These are phyloP conservation scores for Puccinia novopanici DNA, from an alignment of 1,284 basidiomycete species.

Conservation along the genomic window DNA sequence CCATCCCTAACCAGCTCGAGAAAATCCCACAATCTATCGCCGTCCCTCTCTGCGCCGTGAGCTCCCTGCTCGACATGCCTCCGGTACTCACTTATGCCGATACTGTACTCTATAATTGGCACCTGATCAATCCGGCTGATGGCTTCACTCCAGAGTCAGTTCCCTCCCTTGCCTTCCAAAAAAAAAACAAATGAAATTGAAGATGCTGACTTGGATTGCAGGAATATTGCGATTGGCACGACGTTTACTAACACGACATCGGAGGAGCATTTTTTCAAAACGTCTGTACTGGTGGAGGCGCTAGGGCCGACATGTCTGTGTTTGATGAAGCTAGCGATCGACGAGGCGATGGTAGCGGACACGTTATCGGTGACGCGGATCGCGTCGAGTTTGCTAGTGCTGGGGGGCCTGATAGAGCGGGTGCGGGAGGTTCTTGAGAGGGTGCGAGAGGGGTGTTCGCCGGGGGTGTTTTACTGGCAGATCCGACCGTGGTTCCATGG, in stretches of 20 bases:
- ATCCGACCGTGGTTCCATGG: constrained; percentile 93
- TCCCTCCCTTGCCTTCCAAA: background rate
- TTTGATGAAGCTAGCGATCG: constrained; percentile 83
- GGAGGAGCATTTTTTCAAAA: constrained; percentile 85
- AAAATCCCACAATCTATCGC: constrained; percentile 63
- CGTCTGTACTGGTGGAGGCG: constrained; percentile 85
- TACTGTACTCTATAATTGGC: constrained; percentile 91
- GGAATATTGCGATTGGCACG: constrained; percentile 69
- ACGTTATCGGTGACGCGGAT: constrained; percentile 73
- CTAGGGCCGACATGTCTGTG: constrained; percentile 81
- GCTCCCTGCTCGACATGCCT: constrained; percentile 75
- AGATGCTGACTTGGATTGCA: constrained; percentile 39
- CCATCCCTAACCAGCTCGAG: background rate
- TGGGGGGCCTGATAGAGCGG: constrained; percentile 71
- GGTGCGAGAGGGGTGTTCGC: constrained; percentile 74
- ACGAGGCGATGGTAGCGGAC: constrained; percentile 88
- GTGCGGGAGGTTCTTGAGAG: constrained; percentile 69
- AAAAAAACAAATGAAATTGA: too few species aligned
- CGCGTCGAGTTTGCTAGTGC: constrained; percentile 69
- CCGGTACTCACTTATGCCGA: constrained; percentile 91
- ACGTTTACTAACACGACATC: constrained; percentile 80
- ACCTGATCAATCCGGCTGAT: constrained; percentile 55
- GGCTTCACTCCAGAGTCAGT: constrained; percentile 56
- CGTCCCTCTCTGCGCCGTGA: constrained; percentile 75
- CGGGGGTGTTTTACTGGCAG: constrained; percentile 76